phyloP scores from a whole-genome alignment of 495 filamentous ascomycete species.

The Penicillium canariense region DNA sequence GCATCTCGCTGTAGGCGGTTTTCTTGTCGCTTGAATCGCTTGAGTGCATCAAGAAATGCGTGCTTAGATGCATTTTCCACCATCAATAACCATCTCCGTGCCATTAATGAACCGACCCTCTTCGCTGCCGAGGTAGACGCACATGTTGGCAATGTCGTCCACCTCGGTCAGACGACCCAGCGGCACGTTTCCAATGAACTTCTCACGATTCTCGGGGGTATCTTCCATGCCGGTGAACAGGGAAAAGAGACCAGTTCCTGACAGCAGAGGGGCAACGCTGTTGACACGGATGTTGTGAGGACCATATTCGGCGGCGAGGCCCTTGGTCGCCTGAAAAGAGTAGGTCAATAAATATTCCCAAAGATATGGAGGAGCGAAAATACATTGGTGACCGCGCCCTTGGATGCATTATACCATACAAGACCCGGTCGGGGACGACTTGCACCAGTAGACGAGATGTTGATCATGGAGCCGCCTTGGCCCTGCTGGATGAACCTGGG shows the following conservation, averaged over 20 bases:
- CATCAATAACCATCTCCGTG: slow-evolving; percentile 44
- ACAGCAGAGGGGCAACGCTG: slow-evolving; percentile 59
- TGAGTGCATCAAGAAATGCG: no score
- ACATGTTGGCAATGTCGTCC: slow-evolving; percentile 65
- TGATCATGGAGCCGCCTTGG: slow-evolving; percentile 61
- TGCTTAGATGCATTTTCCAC: slow-evolving; percentile 35
- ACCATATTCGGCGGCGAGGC: slow-evolving; percentile 67
- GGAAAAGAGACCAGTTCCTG: slow-evolving; percentile 62
- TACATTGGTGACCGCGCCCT: slow-evolving; percentile 64
- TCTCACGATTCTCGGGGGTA: slow-evolving; percentile 65
- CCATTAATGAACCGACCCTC: slow-evolving; percentile 72
- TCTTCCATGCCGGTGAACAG: slow-evolving; percentile 65
- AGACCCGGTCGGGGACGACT: slow-evolving; percentile 62
- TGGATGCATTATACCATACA: slow-evolving; percentile 70
- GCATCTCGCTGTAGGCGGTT: no score
- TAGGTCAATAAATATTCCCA: not conserved
- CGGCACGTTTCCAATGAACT: slow-evolving; percentile 65
- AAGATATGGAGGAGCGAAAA: not conserved
- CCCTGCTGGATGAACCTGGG: slow-evolving; percentile 55
- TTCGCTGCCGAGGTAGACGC: slow-evolving; percentile 63
- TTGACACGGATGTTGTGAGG: slow-evolving; percentile 65
- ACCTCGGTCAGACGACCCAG: slow-evolving; percentile 62
- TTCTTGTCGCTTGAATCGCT: not conserved
- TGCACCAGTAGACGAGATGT: slow-evolving; percentile 64
- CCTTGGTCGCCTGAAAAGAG: slow-evolving; percentile 53